Evolutionary conservation across 805 yeast genomes (phyloP).

Genomic region (Ogataea kodamae): DNA sequence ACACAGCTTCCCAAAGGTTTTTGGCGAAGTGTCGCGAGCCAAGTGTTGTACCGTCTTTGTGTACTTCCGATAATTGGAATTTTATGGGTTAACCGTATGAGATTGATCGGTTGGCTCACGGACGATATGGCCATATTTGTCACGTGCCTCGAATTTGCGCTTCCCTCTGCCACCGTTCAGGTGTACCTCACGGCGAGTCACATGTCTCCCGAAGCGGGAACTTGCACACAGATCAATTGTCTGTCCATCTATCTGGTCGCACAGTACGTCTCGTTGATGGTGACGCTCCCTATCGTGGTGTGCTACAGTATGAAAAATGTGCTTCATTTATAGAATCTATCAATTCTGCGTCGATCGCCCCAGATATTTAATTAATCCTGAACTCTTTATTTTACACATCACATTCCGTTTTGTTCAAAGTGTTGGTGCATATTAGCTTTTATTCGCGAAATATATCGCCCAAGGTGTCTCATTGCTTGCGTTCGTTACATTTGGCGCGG

Average conservation of each 20-base stretch:
- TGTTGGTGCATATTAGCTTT: constrained; percentile 14
- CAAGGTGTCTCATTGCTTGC: constrained; percentile 7
- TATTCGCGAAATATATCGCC: constrained; percentile 11
- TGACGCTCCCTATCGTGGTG: constrained; percentile 50
- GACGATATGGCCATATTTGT: constrained; percentile 41
- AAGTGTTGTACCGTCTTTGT: constrained; percentile 40
- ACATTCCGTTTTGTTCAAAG: constrained; percentile 3
- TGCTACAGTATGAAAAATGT: constrained; percentile 38
- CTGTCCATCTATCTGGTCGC: constrained; percentile 47
- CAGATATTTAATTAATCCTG: no score
- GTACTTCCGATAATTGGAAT: constrained; percentile 53
- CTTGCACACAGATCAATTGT: constrained; percentile 49
- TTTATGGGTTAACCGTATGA: constrained; percentile 43
- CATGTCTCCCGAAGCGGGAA: constrained; percentile 47
- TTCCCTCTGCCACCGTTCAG: constrained; percentile 58
- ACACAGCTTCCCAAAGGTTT: constrained; percentile 47
- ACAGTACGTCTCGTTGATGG: constrained; percentile 44
- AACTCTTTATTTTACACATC: background rate
- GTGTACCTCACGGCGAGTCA: constrained; percentile 58
- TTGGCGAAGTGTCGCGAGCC: constrained; percentile 51
- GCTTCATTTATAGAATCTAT: constrained; percentile 16
- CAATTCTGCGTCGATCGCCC: constrained; percentile 12
- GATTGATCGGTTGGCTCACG: constrained; percentile 47
- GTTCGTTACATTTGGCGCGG: constrained; percentile 6
- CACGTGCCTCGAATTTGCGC: constrained; percentile 45